phyloP scores from a whole-genome alignment of 345 rosid species.

The Eutrema yunnanense region DNA sequence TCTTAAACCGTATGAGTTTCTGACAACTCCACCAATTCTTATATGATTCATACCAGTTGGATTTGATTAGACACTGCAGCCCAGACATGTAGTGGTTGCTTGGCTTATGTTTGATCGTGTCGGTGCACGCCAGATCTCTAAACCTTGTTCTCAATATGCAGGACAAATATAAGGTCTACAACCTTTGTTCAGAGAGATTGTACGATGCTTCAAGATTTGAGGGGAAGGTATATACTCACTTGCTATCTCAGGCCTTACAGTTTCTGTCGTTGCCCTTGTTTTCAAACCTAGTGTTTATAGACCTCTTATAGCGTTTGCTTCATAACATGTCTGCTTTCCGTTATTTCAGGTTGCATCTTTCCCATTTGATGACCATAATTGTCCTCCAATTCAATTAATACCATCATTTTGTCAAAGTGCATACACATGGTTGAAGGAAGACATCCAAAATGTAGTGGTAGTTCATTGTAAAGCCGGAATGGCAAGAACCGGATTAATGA shows the following conservation, averaged over 20 bases:
- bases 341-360: slow-evolving; percentile 76
- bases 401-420: slow-evolving; percentile 91
- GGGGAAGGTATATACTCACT: slow-evolving; percentile 59
- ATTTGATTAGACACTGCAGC: background rate
- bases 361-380: slow-evolving; percentile 96
- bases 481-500: slow-evolving; percentile 97
- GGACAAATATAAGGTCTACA: slow-evolving; percentile 95
- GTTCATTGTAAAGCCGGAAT: slow-evolving; percentile 97
- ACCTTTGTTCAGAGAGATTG: slow-evolving; percentile 91
- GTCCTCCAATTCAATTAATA: slow-evolving; percentile 84
- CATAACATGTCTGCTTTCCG: background rate
- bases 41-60: background rate
- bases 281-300: background rate
- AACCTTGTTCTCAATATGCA: slow-evolving; percentile 30
- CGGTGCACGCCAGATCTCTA: background rate
- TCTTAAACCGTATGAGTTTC: background rate
- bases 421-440: slow-evolving; percentile 93
- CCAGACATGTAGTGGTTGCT: background rate
- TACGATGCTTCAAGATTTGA: slow-evolving; percentile 79
- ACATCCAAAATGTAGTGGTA: slow-evolving; percentile 91
- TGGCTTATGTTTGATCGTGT: background rate
- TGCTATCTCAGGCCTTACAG: background rate
- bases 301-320: background rate
- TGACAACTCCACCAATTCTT: background rate
- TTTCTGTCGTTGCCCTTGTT: background rate